Evolutionary conservation across 768 basidiomycete genomes (phyloP), one percentile per base, ranked within the genome.

Genomic region (Obba rivulosa): DNA sequence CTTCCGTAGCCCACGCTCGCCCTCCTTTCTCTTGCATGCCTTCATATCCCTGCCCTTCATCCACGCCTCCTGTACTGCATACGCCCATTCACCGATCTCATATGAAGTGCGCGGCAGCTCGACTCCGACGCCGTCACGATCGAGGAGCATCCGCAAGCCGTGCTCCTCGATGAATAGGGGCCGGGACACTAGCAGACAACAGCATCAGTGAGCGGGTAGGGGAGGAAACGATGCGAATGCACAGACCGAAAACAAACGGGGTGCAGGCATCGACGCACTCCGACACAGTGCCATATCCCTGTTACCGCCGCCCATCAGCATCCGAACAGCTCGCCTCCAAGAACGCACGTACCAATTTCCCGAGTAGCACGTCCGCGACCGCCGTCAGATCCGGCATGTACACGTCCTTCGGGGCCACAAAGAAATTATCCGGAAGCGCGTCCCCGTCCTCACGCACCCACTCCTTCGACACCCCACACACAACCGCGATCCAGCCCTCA

Each of bases 341-440:
- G 35, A 28, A 39, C 36, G 28, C 39, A 69, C 79, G 50, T 50
- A 86, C 84, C 59, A 91, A 66, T 64, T 90, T 91, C 34, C 88
- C 88, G 34, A 91, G 71, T 13, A 90, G 69, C 17, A 86, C 85
- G 57, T 91, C 86, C 4, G 76, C 81, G 8, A 80, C 73, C 1
- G 84, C 85, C 22, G 80, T 87, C 53, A 91, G 62, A 63, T 91
- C 85, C 16, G 88, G 88, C 81, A 91, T 88, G 63, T 89, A 88
- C 34, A 89, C 79, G 57, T 87, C 80, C 62, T 71, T 74, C 28
- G 86, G 87, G 2, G 86, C 87, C 35, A 88, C 78, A 56, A 77
- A 91, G 66, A 91, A 88, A 16, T 75, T 73, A 10, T 81, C 78
- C 0, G 87, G 87, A 13, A 89, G 62, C 48, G 61, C 58, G 36